phyloP scores from a whole-genome alignment of 2,329 filamentous ascomycete species.

The Pseudocercospora eumusae region DNA sequence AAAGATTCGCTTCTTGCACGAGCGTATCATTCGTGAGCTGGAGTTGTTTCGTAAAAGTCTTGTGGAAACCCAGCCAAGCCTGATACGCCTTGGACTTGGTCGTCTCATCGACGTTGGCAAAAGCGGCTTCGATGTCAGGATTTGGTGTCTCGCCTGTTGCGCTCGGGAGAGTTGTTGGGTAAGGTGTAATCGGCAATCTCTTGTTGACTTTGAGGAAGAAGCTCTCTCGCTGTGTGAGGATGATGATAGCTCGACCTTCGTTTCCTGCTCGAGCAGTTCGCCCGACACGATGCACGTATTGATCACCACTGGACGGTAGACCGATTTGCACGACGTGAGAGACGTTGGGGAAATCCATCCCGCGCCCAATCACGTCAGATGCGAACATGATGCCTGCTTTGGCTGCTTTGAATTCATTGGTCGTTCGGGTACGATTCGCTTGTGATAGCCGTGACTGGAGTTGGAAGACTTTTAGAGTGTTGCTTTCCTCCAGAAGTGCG shows the following conservation, averaged over 20 bases:
- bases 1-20: conserved; percentile 48
- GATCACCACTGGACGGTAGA: conserved; percentile 53
- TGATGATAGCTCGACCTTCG: conserved; percentile 56
- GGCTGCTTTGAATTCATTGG: conserved; percentile 49
- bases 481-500: conserved; percentile 39
- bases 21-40: conserved; percentile 43
- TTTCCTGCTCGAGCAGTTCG: conserved; percentile 89
- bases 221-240: conserved; percentile 55
- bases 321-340: conserved; percentile 81
- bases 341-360: conserved; percentile 97
- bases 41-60: conserved; percentile 48
- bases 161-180: conserved; percentile 45
- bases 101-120: conserved; percentile 43
- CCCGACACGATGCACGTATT: conserved; percentile 91
- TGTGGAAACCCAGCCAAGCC: conserved; percentile 52
- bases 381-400: conserved; percentile 55
- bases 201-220: conserved; percentile 55
- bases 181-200: conserved; percentile 53
- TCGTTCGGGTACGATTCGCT: conserved; percentile 46
- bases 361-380: conserved; percentile 80
- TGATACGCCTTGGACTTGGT: conserved; percentile 50
- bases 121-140: conserved; percentile 34
- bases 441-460: conserved; percentile 50
- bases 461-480: conserved; percentile 43
- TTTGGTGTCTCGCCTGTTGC: conserved; percentile 24